Base-by-base conservation (phyloP, 257 asterid genomes). In the Catharanthus roseus region DNA sequence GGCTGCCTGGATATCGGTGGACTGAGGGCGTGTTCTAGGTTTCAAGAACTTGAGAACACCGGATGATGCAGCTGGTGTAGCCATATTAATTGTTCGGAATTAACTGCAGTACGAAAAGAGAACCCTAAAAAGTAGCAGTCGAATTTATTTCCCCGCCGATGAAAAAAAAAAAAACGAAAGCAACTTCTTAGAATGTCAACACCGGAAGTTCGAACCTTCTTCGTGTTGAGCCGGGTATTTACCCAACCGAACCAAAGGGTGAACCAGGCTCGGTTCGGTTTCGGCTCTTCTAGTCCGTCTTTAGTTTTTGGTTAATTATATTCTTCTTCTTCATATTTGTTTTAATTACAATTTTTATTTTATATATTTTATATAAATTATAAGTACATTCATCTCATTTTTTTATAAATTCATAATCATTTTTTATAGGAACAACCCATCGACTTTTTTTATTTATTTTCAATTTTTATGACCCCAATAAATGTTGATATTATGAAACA, bases 1-100 rank as follows among this genome's bases (percentile, higher is more conserved):
- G 79, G 85, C 89, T 41, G 97, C 92, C 82, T 86, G 86, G 5
- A 86, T 54, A 63, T 89, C 86, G 38, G 84, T 73, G 47, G 82
- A 31, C 68, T 82, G 93, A 21, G 74, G 77, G 24, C 92, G 86
- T 33, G 23, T 3, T 26, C 77, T 76, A 16, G 91, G 89, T 65
- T 82, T 79, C 78, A 85, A 38, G 77, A 75, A 62, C 79, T 82
- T 89, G 81, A 76, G 72, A 68, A 90, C 75, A 44, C 85, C 81
- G 62, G 83, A 82, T 31, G 85, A 18, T 36, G 86, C 85, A 71
- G 82, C 79, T 67, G 88, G 80, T 57, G 72, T 24, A 2, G 89
- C 86, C 93, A 88, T 87, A 61, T 47, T 76, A 49, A 29, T 1
- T 0, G 31, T 68, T 44, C 33, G 49, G 64, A 54, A 58, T n/a